Percentiles rank a stretch among this genome's conserved stretches.
These are phyloP conservation scores for Acidiella bohemica DNA, from an alignment of 495 filamentous ascomycete genomes.

Conservation along the genomic window DNA sequence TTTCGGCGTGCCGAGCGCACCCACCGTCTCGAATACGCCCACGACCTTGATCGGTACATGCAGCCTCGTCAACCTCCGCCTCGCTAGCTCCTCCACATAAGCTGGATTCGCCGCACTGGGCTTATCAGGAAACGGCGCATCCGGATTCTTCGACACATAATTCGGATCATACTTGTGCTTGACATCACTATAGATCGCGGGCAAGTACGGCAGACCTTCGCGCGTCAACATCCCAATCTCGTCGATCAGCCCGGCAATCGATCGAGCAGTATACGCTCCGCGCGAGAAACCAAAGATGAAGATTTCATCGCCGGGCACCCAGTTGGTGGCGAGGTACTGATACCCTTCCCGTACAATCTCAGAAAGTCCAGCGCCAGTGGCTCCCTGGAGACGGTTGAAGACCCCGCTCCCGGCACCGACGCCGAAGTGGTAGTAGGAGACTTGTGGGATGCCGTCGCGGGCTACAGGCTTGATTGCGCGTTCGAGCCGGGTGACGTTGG, in stretches of 20 bases:
- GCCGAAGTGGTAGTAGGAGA: constrained; percentile 30
- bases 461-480: constrained; percentile 29
- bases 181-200: constrained; percentile 51
- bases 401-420: constrained; percentile 25
- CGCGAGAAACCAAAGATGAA: constrained; percentile 59
- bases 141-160: constrained; percentile 43
- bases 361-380: constrained; percentile 25
- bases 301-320: constrained; percentile 53
- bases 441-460: constrained; percentile 29
- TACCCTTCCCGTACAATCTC: constrained; percentile 55
- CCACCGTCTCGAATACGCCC: constrained; percentile 31
- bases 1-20: constrained; percentile 25
- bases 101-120: constrained; percentile 33
- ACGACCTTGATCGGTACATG: constrained; percentile 29
- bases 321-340: constrained; percentile 54
- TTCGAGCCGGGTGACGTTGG: constrained; percentile 31
- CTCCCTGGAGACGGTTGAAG: constrained; percentile 22
- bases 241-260: constrained; percentile 48
- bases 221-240: constrained; percentile 50
- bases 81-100: constrained; percentile 26
- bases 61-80: constrained; percentile 24
- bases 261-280: constrained; percentile 58
- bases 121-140: constrained; percentile 45
- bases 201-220: constrained; percentile 48
- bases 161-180: constrained; percentile 40